Base-by-base conservation (phyloP, 2,329 filamentous ascomycete species). In the Exserohilum rostratum region DNA sequence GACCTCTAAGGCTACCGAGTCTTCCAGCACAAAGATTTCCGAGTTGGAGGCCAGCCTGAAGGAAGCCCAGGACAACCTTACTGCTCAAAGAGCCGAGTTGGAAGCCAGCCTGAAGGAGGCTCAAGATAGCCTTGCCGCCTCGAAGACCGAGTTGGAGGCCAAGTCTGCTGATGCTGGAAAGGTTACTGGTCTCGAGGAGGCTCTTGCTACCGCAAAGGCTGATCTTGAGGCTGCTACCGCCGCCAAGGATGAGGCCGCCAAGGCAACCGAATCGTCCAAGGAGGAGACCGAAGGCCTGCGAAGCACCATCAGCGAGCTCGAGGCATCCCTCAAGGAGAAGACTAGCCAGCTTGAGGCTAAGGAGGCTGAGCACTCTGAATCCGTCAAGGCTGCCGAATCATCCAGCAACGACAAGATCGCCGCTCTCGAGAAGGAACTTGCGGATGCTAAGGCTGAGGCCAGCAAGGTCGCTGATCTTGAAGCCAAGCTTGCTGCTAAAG, bases 401-500 rank as follows among this genome's bases (percentile, higher is more conserved):
- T 58, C 60, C 20, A 64, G 59, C 51, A 53, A 50, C 34, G 51
- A 60, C 38, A 49, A 52, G 29, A 37, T 44, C 27, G 50, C 57
- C 6, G 40, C 56, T 1, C 42, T 60, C 2, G 57, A 65, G 55
- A 62, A 63, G 44, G 63, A 66, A n/a, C 50, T 67, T 27, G 61
- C 64, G 22, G 55, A 62, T 31, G 61, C 61, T 3, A 64, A 62
- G 50, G 58, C 58, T 40, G 66, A 69, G 25, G 56, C 65, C 30
- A 60, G 52, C 10, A 72, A 71, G 61, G 61, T 66, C 17, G 54
- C 64, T 10, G 65, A 68, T 13, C 50, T 70, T n/a, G 66, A 70
- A 46, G 55, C 60, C 45, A 66, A 65, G 55, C 57, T 68, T 22
- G 62, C 60, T 20, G 60, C 60, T 7, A 63, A 63, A 48, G 60